Percentiles rank a stretch among this genome's conserved stretches.
phyloP scores from a whole-genome alignment of 768 basidiomycete genomes.

The Boletus tomentosulus region DNA sequence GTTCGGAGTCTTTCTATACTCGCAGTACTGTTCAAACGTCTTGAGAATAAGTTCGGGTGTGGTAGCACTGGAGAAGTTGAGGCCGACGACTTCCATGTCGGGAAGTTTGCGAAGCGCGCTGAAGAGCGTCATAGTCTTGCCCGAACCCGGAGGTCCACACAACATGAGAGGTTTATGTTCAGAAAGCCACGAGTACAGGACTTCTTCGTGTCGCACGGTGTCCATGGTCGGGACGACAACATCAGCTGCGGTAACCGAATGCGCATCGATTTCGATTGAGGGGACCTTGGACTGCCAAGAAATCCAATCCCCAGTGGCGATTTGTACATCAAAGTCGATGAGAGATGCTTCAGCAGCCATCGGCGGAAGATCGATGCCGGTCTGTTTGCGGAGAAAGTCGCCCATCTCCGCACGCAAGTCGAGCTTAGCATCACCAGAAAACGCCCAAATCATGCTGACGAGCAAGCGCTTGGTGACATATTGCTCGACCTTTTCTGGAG shows the following conservation, averaged over 20 bases:
- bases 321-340: slow-evolving; percentile 93
- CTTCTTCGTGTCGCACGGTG: slow-evolving; percentile 97
- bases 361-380: slow-evolving; percentile 85
- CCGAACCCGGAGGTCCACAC: slow-evolving; percentile 98
- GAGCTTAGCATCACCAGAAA: slow-evolving; percentile 93
- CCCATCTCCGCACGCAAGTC: slow-evolving; percentile 88
- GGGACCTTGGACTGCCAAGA: slow-evolving; percentile 92
- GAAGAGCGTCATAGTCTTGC: slow-evolving; percentile 99
- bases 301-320: slow-evolving; percentile 81
- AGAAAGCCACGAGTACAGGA: slow-evolving; percentile 96
- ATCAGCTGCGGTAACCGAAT: slow-evolving; percentile 92
- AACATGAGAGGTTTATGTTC: slow-evolving; percentile 98
- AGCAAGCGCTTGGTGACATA: slow-evolving; percentile 88
- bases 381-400: slow-evolving; percentile 77
- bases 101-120: slow-evolving; percentile 96
- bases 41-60: slow-evolving; percentile 97
- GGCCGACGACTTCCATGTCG: slow-evolving; percentile 97
- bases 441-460: slow-evolving; percentile 95
- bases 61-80: slow-evolving; percentile 99
- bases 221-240: slow-evolving; percentile 98
- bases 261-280: slow-evolving; percentile 93
- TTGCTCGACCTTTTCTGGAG: slow-evolving; percentile 79
- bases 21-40: slow-evolving; percentile 99
- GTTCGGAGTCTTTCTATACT: slow-evolving; percentile 97
- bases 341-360: slow-evolving; percentile 74